These are phyloP conservation scores for Mucor saturninus DNA, from an alignment of 371 early-diverging fungal genomes.

Conservation along the genomic window DNA sequence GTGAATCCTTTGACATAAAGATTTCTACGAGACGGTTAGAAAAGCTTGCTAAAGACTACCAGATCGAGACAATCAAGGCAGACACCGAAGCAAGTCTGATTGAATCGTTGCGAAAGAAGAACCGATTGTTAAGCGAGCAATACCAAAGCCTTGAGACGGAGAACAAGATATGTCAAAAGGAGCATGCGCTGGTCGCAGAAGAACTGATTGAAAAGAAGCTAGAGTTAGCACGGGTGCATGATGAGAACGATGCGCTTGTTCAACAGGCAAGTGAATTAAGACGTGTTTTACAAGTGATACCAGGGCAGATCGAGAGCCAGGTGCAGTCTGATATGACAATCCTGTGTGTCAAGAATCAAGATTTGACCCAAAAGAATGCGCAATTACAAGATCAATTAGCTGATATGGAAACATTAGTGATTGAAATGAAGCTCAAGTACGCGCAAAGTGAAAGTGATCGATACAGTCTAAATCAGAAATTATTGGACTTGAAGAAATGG, in stretches of 20 bases:
- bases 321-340: conserved; percentile 78
- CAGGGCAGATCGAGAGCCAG: conserved; percentile 66
- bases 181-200: conserved; percentile 70
- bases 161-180: conserved; percentile 66
- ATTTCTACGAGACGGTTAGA: conserved; percentile 71
- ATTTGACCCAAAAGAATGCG: conserved; percentile 69
- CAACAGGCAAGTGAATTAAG: conserved; percentile 58
- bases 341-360: conserved; percentile 78
- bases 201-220: conserved; percentile 57
- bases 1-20: conserved; percentile 74
- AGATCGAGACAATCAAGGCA: conserved; percentile 61
- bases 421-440: conserved; percentile 72
- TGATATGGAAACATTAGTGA: conserved; percentile 70
- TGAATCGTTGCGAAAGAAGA: conserved; percentile 67
- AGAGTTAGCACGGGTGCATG: conserved; percentile 59
- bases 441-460: conserved; percentile 80
- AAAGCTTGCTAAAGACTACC: conserved; percentile 73
- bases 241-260: conserved; percentile 66
- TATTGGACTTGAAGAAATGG: conserved; percentile 63
- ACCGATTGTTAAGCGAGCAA: conserved; percentile 65
- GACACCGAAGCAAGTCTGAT: conserved; percentile 70
- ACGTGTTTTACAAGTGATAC: conserved; percentile 55
- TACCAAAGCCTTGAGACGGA: conserved; percentile 60
- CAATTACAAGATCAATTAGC: conserved; percentile 77
- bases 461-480: conserved; percentile 59